These are phyloP conservation scores for Beta vulgaris DNA, from an alignment of 148 eudicot species.

Conservation along the genomic window DNA sequence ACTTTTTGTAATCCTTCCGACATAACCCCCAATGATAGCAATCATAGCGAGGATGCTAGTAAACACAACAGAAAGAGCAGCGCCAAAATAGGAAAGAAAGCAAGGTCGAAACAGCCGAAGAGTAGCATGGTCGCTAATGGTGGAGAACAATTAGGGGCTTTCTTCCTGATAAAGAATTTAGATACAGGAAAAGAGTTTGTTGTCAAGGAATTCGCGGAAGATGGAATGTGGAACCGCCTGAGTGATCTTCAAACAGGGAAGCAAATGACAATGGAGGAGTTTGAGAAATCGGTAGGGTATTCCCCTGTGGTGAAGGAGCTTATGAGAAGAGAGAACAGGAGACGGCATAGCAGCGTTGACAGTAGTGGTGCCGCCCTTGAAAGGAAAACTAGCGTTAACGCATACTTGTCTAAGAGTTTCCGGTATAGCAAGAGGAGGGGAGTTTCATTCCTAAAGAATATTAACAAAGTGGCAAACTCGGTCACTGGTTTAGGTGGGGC, in stretches of 20 bases:
- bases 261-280: conserved; percentile 90
- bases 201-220: conserved; percentile 72
- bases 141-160: conserved; percentile 44
- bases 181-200: conserved; percentile 92
- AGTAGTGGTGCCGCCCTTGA: conserved; percentile 10
- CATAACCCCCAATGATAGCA: neutral
- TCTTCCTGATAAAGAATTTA: conserved; percentile 80
- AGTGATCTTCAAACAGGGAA: conserved; percentile 85
- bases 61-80: neutral
- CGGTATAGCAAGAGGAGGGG: conserved; percentile 65
- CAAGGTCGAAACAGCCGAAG: conserved; percentile 10
- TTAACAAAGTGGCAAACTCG: conserved; percentile 58
- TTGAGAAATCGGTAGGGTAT: conserved; percentile 76
- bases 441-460: conserved; percentile 60
- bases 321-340: conserved; percentile 54
- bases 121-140: neutral
- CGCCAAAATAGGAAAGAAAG: neutral
- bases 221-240: conserved; percentile 88
- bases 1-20: conserved; percentile 29
- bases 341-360: conserved; percentile 24
- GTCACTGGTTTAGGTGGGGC: conserved; percentile 40
- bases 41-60: neutral
- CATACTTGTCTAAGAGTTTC: conserved; percentile 59
- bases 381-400: conserved; percentile 40
- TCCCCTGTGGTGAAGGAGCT: conserved; percentile 92